Base-by-base conservation (phyloP, 2,329 filamentous ascomycete species). In the Elsinoe arachidis region DNA sequence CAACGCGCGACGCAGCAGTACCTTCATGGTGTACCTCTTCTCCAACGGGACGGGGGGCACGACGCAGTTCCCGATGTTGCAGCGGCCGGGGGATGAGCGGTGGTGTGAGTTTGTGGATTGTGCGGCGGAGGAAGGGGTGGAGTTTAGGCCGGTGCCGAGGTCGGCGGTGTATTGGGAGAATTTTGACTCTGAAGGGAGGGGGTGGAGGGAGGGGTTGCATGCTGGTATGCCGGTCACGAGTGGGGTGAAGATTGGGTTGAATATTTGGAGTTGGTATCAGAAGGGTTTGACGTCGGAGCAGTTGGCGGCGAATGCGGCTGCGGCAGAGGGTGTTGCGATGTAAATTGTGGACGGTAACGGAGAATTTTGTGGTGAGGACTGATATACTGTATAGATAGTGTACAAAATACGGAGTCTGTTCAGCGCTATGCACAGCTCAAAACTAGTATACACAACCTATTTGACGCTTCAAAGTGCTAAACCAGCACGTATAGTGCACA, bases 151-250 rank as follows among this genome's bases (percentile, higher is more conserved):
- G 0, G 74, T 78, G 39, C 74, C 74, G 58, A 79, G 80, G 0
- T 81, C 81, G 69, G 82, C 81, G 1, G 76, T 85, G 1, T 85
- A 79, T 59, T 85, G 82, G 82, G 77, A 80, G 69, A 85, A 85
- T 66, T 72, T 84, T 58, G 71, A 76, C 38, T 60, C 70, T 0
- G 78, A 83, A 67, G 81, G 81, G 2, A 73, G 69, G 19, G 80
- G 80, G 11, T 81, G 80, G 63, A 71, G 74, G 58, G 80, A 84
- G 68, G 81, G 78, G 33, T 81, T 81, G 73, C 82, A 85, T 73
- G 80, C 80, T 43, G 81, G 80, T 4, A 70, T 83, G 64, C 80
- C 81, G 7, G 81, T 85, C 0, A 68, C 69, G 51, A 72, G 68
- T 39, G 82, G 82, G 1, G 73, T 70, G 37, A 84, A 85, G 71